phyloP scores from a whole-genome alignment of 495 filamentous ascomycete genomes.

The Alectoria sarmentosa region DNA sequence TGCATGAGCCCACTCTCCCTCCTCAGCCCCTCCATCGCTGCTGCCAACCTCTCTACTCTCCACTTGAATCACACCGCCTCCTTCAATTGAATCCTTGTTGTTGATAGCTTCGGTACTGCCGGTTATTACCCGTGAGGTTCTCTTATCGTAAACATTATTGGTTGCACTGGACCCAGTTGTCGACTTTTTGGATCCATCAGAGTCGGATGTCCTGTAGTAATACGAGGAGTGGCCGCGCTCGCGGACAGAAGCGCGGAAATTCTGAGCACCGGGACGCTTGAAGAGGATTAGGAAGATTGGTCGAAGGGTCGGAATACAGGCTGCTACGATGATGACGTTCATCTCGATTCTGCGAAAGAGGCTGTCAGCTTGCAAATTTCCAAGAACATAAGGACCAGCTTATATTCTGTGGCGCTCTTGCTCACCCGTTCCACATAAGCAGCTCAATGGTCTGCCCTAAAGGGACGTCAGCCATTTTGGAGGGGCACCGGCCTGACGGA shows the following conservation, averaged over 20 bases:
- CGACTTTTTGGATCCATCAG: neutral
- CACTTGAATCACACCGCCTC: neutral
- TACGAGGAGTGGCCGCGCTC: constrained; percentile 9
- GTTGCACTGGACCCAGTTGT: neutral
- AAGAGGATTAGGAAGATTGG: constrained; percentile 36
- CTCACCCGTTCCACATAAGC: constrained; percentile 38
- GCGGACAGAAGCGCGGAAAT: neutral
- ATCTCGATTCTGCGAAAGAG: constrained; percentile 33
- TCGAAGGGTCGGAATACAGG: constrained; percentile 42
- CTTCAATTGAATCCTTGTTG: neutral
- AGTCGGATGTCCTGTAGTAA: neutral
- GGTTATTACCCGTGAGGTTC: neutral
- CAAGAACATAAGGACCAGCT: neutral
- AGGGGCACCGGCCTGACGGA: neutral
- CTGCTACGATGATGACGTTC: constrained; percentile 41
- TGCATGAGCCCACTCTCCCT: constrained; percentile 8
- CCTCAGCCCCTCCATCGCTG: constrained; percentile 1
- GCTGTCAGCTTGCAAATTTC: neutral
- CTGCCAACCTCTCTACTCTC: constrained; percentile 5
- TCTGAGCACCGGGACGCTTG: constrained; percentile 16
- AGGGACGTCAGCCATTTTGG: neutral
- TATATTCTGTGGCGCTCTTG: too few species aligned
- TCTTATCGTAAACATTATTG: neutral
- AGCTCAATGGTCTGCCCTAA: constrained; percentile 33
- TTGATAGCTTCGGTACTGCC: neutral